Evolutionary conservation across 805 yeast species (phyloP).

Genomic region (Lipomyces chichibuensis): DNA sequence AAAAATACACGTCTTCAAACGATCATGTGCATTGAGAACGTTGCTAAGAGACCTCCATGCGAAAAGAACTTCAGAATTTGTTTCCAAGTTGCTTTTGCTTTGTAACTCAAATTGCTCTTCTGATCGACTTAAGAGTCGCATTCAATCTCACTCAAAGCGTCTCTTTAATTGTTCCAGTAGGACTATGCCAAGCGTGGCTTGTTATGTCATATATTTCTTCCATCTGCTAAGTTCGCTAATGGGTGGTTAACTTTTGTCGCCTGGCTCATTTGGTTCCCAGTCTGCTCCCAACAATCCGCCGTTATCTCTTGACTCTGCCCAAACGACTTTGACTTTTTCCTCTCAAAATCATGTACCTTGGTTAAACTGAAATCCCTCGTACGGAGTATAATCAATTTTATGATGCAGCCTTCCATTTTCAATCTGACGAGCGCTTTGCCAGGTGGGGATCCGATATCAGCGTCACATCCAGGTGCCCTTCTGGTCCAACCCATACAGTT

Average conservation of each 20-base stretch:
- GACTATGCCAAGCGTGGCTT: too few relatives aligned
- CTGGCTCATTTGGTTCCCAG: conserved; percentile 28
- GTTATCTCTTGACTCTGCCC: conserved; percentile 27
- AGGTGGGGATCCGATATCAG: conserved; percentile 55
- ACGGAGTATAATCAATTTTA: conserved; percentile 39
- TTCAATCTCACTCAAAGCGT: too few relatives aligned
- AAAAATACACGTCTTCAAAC: too few relatives aligned
- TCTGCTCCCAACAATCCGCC: conserved; percentile 34
- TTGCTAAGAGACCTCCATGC: too few relatives aligned
- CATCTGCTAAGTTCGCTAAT: too few relatives aligned
- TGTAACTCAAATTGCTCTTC: too few relatives aligned
- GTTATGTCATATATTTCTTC: too few relatives aligned
- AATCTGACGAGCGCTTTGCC: conserved; percentile 44
- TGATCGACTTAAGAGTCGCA: too few relatives aligned
- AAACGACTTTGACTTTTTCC: conserved; percentile 34
- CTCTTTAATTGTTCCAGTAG: too few relatives aligned
- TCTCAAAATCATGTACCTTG: conserved; percentile 50
- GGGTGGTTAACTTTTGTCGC: conserved; percentile 12
- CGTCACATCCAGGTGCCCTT: conserved; percentile 56
- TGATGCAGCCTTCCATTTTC: conserved; percentile 39
- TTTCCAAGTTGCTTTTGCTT: too few relatives aligned
- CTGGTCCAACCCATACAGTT: conserved; percentile 49
- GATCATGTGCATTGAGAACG: too few relatives aligned
- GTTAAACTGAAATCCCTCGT: conserved; percentile 48
- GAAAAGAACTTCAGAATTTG: too few relatives aligned